A percentile compares a stretch with the other conserved stretches of the same genome.
phyloP scores from a whole-genome alignment of 2,329 filamentous ascomycete genomes.

The Akanthomyces dipterigenus region DNA sequence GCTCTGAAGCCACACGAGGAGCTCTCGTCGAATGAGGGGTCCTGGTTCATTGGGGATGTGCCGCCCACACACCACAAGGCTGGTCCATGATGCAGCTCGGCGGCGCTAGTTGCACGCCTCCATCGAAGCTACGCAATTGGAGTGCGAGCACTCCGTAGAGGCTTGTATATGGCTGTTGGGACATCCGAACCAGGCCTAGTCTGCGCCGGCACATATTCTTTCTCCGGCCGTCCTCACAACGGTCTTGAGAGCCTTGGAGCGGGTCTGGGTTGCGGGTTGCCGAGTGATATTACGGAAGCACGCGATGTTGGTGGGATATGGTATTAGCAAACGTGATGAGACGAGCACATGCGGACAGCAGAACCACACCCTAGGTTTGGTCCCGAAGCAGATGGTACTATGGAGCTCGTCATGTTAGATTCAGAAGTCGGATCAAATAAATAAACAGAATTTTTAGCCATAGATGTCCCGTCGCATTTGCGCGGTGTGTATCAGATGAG shows the following conservation, averaged over 20 bases:
- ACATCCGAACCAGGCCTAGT: too few species aligned
- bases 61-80: not conserved
- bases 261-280: not conserved
- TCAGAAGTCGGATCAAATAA: too few species aligned
- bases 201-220: not conserved
- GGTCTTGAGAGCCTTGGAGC: not conserved
- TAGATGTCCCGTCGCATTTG: too few species aligned
- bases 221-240: too few species aligned
- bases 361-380: not conserved
- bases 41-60: not conserved
- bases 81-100: not conserved
- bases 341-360: not conserved
- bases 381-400: too few species aligned
- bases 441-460: too few species aligned
- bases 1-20: not conserved
- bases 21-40: not conserved
- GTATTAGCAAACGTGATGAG: not conserved
- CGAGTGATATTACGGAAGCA: not conserved
- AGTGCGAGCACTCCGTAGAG: not conserved
- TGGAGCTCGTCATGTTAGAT: too few species aligned
- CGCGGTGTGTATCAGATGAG: too few species aligned
- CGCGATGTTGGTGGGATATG: slow-evolving; percentile 6
- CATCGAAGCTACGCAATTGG: not conserved
- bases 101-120: not conserved
- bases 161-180: too few species aligned